Evolutionary conservation across 495 filamentous ascomycete species (phyloP), one percentile per base, ranked within the genome.

Genomic region (Tuber microsphaerosporum): DNA sequence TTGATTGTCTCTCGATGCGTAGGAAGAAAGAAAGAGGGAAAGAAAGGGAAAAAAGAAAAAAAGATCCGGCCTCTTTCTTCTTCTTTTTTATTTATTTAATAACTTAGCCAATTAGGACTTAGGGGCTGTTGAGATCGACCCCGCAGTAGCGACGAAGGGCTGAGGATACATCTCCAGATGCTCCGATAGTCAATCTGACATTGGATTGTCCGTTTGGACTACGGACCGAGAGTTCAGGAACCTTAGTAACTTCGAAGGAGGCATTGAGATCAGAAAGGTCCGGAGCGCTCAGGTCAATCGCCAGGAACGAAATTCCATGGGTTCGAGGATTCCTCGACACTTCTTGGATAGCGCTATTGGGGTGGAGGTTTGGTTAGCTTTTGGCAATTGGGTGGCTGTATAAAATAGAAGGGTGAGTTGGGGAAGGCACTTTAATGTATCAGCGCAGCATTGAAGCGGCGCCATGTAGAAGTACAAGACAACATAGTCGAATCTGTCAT

Each of bases 141-240:
- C 14, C 56, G 56, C 56, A 65, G 31, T 65, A 65, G 56, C 31
- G 56, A 12, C 31, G 56, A 34, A 65, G 56, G 16, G 31, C 56
- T 2, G 26, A 65, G 1, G 31, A 65, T 2, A 65, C 2, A 34
- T 65, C 56, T 14, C 26, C 6, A 6, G 26, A 34, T 14, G 56
- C 34, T 12, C 56, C 14, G 4, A 65, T 19, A 16, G 26, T 34
- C 10, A 65, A 2, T 34, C 56, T 65, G 14, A 26, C 34, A 19
- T 17, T 65, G 16, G 12, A 0, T 0, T 0, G 0, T 12, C 14
- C 31, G 26, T 17, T 0, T 2, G 0, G 26, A 1, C 14, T 1
- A 0, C 56, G 26, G 4, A 65, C 26, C 0, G 26, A 5, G 0
- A 65, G 26, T 19, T 65, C 56, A 14, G 56, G 56, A 19, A 65